Conservation (phyloP, 192 early-diverging fungal genomes). For the Coemansia sp. region DNA sequence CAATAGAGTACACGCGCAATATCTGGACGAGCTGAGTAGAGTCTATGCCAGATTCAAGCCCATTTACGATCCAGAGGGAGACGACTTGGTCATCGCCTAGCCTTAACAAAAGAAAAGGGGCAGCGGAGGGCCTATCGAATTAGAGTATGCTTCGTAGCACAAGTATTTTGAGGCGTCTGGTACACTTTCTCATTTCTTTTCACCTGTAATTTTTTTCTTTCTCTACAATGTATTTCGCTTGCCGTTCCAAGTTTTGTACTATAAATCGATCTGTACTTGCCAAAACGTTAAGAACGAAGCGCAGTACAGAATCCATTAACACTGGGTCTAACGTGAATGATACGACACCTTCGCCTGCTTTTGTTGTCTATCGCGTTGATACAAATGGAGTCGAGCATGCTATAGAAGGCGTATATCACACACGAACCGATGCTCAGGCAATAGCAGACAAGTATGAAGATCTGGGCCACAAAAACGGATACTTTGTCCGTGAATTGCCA, state of each 20-base stretch:
- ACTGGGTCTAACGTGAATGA: background rate
- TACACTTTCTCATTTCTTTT: background rate
- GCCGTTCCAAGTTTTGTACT: background rate
- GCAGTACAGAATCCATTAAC: background rate
- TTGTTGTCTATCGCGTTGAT: conserved; percentile 29
- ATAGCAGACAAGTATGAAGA: conserved; percentile 28
- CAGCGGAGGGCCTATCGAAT: background rate
- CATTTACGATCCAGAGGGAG: conserved; percentile 51
- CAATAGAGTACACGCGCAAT: conserved; percentile 36
- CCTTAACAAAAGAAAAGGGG: background rate
- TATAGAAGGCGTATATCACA: conserved; percentile 14
- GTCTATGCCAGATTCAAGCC: conserved; percentile 48
- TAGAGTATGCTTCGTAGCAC: background rate
- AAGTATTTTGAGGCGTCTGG: background rate
- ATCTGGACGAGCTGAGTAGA: conserved; percentile 33
- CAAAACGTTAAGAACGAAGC: background rate
- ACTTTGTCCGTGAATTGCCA: conserved; percentile 23
- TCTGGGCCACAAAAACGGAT: conserved; percentile 41
- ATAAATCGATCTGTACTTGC: background rate
- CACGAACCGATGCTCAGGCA: conserved; percentile 15
- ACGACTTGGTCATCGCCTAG: conserved; percentile 31
- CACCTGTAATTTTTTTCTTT: background rate
- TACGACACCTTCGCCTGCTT: background rate
- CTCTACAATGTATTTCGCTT: background rate
- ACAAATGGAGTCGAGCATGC: conserved; percentile 41